Conservation (phyloP, 139 green algal genomes). For the Picochlorum sp. region DNA sequence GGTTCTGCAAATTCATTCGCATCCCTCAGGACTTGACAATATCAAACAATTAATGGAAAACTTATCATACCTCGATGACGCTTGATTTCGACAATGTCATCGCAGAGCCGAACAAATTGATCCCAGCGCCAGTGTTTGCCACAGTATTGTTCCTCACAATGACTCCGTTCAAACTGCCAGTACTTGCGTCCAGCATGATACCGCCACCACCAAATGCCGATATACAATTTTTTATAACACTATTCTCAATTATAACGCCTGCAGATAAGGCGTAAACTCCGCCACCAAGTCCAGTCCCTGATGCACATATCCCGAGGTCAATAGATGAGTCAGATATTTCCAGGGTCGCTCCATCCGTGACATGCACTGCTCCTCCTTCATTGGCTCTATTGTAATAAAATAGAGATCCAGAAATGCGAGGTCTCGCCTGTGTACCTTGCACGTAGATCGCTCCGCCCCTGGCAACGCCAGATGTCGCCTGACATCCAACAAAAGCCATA, state of each 20-base stretch:
- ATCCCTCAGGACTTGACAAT: too few species aligned
- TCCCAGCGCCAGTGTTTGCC: conserved; percentile 5
- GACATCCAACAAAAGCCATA: conserved; percentile 11
- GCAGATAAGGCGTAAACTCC: background rate
- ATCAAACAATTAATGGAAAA: background rate
- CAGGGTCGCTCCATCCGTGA: background rate
- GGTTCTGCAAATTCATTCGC: conserved; percentile 13
- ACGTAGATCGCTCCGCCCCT: conserved; percentile 19
- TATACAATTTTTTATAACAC: background rate
- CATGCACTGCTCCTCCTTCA: conserved; percentile 6
- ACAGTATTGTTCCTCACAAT: conserved; percentile 3
- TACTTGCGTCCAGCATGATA: conserved; percentile 10
- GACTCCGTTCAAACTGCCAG: background rate
- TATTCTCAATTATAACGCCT: background rate
- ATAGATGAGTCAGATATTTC: conserved; percentile 4
- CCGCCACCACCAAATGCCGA: background rate
- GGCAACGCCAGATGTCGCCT: background rate
- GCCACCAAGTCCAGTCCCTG: conserved; percentile 3
- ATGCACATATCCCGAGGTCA: conserved; percentile 2
- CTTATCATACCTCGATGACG: background rate
- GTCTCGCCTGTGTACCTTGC: background rate
- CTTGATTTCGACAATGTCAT: conserved; percentile 5
- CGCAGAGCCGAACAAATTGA: conserved; percentile 1
- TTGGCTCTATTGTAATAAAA: conserved; percentile 5
- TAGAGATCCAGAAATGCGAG: background rate